These are phyloP conservation scores for Lophiotrema nucula DNA, from an alignment of 495 filamentous ascomycete species.

Conservation along the genomic window DNA sequence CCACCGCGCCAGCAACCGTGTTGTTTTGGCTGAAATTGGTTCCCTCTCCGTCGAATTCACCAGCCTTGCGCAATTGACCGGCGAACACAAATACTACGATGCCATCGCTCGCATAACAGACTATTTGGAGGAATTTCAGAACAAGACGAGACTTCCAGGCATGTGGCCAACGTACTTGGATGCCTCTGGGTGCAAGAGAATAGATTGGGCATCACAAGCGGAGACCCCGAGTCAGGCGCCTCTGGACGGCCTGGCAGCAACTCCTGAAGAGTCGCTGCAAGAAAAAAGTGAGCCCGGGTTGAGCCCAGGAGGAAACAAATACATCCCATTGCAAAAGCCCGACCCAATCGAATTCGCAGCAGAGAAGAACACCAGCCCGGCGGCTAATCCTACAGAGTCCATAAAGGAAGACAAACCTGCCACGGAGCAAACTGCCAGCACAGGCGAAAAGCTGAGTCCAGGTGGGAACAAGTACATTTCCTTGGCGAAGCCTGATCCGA, in stretches of 20 bases:
- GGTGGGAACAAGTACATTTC: slow-evolving; percentile 12
- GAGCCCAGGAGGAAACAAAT: not conserved
- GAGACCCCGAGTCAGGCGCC: slow-evolving; percentile 17
- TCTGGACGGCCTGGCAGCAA: not conserved
- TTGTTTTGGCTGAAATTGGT: slow-evolving; percentile 80
- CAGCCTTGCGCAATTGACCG: slow-evolving; percentile 85
- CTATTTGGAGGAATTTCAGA: slow-evolving; percentile 77
- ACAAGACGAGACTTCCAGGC: slow-evolving; percentile 70
- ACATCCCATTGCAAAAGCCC: not conserved
- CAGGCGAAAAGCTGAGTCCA: not conserved
- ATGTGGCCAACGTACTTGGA: slow-evolving; percentile 83
- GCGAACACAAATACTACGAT: slow-evolving; percentile 87
- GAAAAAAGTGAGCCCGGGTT: not conserved
- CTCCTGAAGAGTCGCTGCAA: not conserved
- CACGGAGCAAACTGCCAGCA: not conserved
- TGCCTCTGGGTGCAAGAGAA: slow-evolving; percentile 64
- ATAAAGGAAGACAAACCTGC: not conserved
- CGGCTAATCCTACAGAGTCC: not conserved
- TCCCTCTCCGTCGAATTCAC: slow-evolving; percentile 95
- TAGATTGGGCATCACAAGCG: slow-evolving; percentile 22
- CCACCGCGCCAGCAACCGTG: slow-evolving; percentile 61
- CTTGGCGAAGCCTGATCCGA: not conserved
- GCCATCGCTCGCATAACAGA: slow-evolving; percentile 90
- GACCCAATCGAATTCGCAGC: not conserved
- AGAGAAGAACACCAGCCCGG: not conserved